Evolutionary conservation across 805 yeast species (phyloP), one percentile per base, ranked within the genome.

Genomic region (Saturnispora diversa): DNA sequence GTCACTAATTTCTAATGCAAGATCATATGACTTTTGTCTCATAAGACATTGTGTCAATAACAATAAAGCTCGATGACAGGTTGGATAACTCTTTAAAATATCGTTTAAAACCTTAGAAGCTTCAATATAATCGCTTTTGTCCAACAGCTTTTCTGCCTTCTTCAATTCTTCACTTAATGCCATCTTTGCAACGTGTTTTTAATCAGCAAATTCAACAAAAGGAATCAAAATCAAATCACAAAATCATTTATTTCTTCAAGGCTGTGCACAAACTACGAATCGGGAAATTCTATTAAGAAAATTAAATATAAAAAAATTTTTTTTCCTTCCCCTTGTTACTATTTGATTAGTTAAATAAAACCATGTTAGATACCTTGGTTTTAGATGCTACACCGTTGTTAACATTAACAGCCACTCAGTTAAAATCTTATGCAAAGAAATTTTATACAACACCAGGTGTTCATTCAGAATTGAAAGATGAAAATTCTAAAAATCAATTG

Each of bases 341-440:
- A n/a, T n/a, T n/a, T n/a, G n/a, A n/a, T n/a, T n/a, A n/a, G n/a
- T n/a, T n/a, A n/a, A n/a, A n/a, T n/a, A n/a, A n/a, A n/a, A n/a
- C n/a, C 9, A 44, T 65, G 44, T 73, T 77, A 23, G 66, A 72
- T 46, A 66, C 78, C 2, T 66, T 94, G 42, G 84, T 85, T 25
- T 69, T 92, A 49, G 98, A 92, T 71, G 97, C 98, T 3, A 92
- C 95, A 37, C 98, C 98, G 5, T 65, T 92, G 50, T 83, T 92
- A 50, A 82, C 94, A 2, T 94, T 85, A 53, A 70, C 92, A 5
- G 84, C 84, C 10, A 70, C 87, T 3, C 73, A 79, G 16, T 66
- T 92, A 33, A 77, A 79, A 52, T 75, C 73, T 48, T 74, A 71
- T 55, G 97, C 95, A 1, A 60, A 70, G 13, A 59, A 63, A n/a